phyloP scores from a whole-genome alignment of 2,329 filamentous ascomycete species.

The Intubia oerlemansii region DNA sequence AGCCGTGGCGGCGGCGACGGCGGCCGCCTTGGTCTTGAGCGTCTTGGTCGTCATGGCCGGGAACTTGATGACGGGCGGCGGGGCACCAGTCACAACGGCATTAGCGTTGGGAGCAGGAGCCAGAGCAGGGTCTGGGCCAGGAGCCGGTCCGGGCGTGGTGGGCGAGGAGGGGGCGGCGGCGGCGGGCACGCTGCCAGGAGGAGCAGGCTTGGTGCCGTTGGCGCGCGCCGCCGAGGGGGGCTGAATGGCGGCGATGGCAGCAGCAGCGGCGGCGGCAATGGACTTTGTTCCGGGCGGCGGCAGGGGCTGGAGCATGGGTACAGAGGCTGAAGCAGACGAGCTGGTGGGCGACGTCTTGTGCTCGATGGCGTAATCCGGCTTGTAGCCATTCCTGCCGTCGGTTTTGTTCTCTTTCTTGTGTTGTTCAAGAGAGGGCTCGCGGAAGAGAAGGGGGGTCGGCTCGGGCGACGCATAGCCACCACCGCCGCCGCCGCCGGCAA shows the following conservation, averaged over 20 bases:
- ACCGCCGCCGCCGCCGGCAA: background rate
- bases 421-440: too few relatives aligned
- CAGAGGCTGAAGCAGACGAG: background rate
- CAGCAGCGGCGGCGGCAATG: too few relatives aligned
- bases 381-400: too few relatives aligned
- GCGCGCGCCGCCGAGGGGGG: background rate
- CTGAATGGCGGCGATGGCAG: too few relatives aligned
- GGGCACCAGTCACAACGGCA: background rate
- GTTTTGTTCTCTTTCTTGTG: too few relatives aligned
- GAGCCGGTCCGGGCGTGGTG: too few relatives aligned
- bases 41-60: slow-evolving; percentile 14
- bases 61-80: slow-evolving; percentile 13
- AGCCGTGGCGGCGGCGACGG: slow-evolving; percentile 3
- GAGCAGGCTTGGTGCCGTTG: too few relatives aligned
- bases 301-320: background rate
- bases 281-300: background rate
- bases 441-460: background rate
- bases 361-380: background rate
- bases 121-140: too few relatives aligned
- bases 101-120: background rate
- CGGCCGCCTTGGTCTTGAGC: slow-evolving; percentile 9
- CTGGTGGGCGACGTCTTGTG: background rate
- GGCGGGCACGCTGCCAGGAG: too few relatives aligned
- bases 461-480: background rate
- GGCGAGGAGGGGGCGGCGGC: too few relatives aligned